Percentiles rank a stretch among this genome's conserved stretches.
phyloP scores from a whole-genome alignment of 1,284 basidiomycete genomes.

The Fistulinella staudtii region DNA sequence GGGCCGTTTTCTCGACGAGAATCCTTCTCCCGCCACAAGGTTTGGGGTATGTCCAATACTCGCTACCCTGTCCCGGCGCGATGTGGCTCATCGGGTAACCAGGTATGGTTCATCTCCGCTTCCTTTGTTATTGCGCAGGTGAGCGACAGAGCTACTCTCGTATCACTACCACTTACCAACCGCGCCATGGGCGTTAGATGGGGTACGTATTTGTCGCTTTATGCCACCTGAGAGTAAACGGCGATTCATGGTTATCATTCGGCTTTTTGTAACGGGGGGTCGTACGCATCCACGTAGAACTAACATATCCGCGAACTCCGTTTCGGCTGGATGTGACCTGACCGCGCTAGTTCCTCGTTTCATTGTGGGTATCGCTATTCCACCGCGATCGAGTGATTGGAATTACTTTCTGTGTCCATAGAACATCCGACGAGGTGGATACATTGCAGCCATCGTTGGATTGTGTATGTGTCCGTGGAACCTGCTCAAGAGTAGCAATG shows the following conservation, averaged over 20 bases:
- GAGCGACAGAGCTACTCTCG: conserved; percentile 12
- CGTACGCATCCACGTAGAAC: conserved; percentile 40
- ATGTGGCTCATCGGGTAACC: conserved; percentile 11
- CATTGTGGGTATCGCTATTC: conserved; percentile 45
- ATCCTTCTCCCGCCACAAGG: conserved; percentile 60
- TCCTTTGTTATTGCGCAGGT: conserved; percentile 74
- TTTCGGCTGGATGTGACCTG: conserved; percentile 82
- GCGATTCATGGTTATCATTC: conserved; percentile 21
- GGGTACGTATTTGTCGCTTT: conserved; percentile 19
- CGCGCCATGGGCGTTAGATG: conserved; percentile 18
- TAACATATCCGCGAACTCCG: conserved; percentile 83
- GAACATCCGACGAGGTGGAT: conserved; percentile 84
- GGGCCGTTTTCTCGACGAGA: conserved; percentile 60
- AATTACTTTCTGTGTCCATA: conserved; percentile 18
- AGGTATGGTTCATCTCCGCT: conserved; percentile 73
- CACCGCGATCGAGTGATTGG: conserved; percentile 2
- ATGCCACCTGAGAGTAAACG: conserved; percentile 13
- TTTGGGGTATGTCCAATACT: conserved; percentile 47
- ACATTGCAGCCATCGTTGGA: conserved; percentile 72
- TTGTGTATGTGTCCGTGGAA: conserved; percentile 80
- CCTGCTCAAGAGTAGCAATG: conserved; percentile 70
- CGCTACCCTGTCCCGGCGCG: not conserved
- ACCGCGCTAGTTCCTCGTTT: conserved; percentile 78
- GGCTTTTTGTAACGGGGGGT: conserved; percentile 9
- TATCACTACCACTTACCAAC: conserved; percentile 6